Percentiles rank a stretch among this genome's conserved stretches.
These are phyloP conservation scores for Arctium lappa DNA, from an alignment of 129 eudicot genomes.

Conservation along the genomic window DNA sequence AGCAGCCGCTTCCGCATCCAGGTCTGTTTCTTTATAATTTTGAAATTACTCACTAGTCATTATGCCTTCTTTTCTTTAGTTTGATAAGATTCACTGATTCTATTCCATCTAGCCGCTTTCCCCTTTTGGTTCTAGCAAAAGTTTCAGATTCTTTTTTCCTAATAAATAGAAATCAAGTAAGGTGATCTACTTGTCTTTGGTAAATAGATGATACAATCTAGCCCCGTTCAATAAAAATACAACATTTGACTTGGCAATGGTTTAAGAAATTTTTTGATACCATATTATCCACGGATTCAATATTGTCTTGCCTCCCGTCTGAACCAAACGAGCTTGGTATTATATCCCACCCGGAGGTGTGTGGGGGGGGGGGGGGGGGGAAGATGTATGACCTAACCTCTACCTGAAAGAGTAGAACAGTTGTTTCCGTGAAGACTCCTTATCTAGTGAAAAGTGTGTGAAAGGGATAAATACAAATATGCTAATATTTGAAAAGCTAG, in stretches of 20 bases:
- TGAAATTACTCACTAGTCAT: not conserved
- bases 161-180: not conserved
- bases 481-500: not conserved
- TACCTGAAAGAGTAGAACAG: not conserved
- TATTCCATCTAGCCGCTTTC: not conserved
- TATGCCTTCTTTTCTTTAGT: constrained; percentile 7
- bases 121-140: not conserved
- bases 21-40: constrained; percentile 35
- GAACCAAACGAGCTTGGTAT: not conserved
- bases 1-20: constrained; percentile 44
- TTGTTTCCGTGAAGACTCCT: not conserved
- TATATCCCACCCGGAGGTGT: too few relatives aligned
- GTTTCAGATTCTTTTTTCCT: not conserved
- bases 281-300: not conserved
- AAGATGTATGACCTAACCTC: not conserved
- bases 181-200: not conserved
- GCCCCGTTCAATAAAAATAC: too few relatives aligned
- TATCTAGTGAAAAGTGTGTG: not conserved
- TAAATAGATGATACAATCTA: not conserved
- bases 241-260: too few relatives aligned
- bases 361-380: not conserved
- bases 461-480: not conserved
- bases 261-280: not conserved
- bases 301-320: not conserved
- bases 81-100: not conserved